A percentile compares a stretch with the other conserved stretches of the same genome.
Conservation (phyloP, 2,329 filamentous ascomycete genomes). For the Ophiostoma sp. region DNA sequence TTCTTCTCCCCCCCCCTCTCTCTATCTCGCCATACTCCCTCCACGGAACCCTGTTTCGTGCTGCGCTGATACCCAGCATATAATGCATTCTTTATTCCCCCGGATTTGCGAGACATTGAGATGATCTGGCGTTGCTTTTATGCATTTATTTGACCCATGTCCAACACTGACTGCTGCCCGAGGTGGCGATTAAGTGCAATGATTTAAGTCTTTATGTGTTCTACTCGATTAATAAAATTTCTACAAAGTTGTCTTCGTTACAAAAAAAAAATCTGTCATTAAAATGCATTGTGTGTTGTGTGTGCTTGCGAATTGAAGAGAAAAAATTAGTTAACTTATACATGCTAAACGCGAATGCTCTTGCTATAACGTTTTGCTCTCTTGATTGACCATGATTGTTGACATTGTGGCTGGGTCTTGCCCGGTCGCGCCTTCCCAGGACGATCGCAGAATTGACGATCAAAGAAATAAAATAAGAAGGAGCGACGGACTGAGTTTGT, state of each 20-base stretch:
- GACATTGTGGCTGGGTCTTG: background rate
- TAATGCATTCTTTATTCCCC: slow-evolving; percentile 42
- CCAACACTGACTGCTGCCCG: background rate
- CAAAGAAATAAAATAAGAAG: background rate
- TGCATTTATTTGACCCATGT: background rate
- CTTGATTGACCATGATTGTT: background rate
- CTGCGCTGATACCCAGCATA: slow-evolving; percentile 55
- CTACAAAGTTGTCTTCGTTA: no score
- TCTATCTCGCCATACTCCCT: slow-evolving; percentile 26
- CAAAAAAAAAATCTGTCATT: no score
- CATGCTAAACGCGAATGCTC: no score
- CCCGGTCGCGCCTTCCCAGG: background rate
- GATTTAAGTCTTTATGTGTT: background rate
- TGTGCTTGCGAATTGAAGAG: no score
- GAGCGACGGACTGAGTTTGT: background rate
- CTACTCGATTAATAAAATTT: background rate
- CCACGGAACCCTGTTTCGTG: slow-evolving; percentile 27
- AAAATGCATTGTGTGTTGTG: no score
- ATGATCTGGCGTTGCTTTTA: slow-evolving; percentile 22
- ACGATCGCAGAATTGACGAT: background rate
- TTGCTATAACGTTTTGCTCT: background rate
- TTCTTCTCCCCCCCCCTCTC: background rate
- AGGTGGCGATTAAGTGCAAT: background rate
- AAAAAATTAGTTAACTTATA: no score
- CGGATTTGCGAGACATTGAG: slow-evolving; percentile 23